Percentiles rank a stretch among this genome's conserved stretches.
These are phyloP conservation scores for Lasiodiplodia theobromae DNA, from an alignment of 2,329 filamentous ascomycete genomes.

Conservation along the genomic window DNA sequence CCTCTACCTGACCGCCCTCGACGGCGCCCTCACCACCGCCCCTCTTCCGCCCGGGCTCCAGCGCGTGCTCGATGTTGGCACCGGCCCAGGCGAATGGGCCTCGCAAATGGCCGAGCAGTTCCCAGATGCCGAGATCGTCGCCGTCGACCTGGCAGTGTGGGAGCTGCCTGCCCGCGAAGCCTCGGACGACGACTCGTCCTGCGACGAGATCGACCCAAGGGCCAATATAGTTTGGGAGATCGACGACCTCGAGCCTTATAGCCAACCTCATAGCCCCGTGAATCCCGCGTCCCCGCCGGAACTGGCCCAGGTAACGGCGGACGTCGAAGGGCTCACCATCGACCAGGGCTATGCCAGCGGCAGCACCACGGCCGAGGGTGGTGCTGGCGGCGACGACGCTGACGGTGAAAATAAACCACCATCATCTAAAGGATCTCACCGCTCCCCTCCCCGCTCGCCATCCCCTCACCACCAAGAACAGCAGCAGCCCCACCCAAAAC, in stretches of 20 bases:
- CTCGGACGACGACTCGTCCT: constrained; percentile 37
- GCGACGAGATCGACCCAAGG: constrained; percentile 35
- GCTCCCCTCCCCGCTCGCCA: neutral
- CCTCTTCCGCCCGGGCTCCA: constrained; percentile 37
- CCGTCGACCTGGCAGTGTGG: constrained; percentile 57
- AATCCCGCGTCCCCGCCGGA: neutral
- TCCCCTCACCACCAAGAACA: neutral
- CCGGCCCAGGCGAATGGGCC: constrained; percentile 60
- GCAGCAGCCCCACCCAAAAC: neutral
- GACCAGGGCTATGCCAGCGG: constrained; percentile 30
- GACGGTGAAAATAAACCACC: neutral
- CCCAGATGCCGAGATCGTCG: constrained; percentile 56
- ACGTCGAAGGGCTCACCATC: constrained; percentile 15
- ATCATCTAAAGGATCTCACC: neutral
- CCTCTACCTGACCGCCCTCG: constrained; percentile 59
- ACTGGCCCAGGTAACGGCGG: neutral
- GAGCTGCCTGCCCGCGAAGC: constrained; percentile 50
- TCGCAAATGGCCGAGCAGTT: constrained; percentile 53
- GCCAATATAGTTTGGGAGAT: constrained; percentile 43
- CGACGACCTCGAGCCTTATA: constrained; percentile 45
- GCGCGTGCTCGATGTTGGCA: constrained; percentile 52
- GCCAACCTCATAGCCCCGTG: neutral
- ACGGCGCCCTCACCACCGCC: constrained; percentile 47
- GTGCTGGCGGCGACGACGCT: neutral
- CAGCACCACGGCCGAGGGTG: constrained; percentile 18